Percentiles rank a stretch among this genome's conserved stretches.
Conservation (phyloP, 75 land plant species). For the Picea glauca region DNA sequence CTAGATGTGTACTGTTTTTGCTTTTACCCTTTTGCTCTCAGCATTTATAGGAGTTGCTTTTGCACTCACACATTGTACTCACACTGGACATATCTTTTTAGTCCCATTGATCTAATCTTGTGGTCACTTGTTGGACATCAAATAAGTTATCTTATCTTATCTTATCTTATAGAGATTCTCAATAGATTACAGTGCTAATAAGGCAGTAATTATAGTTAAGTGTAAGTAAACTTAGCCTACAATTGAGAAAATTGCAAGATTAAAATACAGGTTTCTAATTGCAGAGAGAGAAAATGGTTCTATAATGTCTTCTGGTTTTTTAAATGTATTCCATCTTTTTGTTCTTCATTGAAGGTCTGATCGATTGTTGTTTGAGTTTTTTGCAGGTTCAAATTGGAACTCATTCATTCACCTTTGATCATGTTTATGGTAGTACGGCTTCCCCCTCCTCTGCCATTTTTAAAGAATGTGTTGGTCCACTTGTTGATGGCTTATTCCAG, state of each 20-base stretch:
- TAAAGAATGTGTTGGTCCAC: slow-evolving; percentile 82
- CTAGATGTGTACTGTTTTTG: too few species aligned
- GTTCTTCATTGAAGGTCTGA: not conserved
- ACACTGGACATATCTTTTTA: too few species aligned
- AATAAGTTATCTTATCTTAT: too few species aligned
- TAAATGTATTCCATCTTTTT: not conserved
- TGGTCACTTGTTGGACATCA: too few species aligned
- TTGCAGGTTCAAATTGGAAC: slow-evolving; percentile 91
- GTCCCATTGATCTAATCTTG: too few species aligned
- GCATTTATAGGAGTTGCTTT: too few species aligned
- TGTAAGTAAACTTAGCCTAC: too few species aligned
- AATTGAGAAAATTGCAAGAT: not conserved
- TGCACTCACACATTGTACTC: too few species aligned
- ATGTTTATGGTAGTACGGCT: slow-evolving; percentile 71
- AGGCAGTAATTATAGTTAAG: too few species aligned
- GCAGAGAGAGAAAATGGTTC: not conserved
- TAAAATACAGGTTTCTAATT: not conserved
- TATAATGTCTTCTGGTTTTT: not conserved
- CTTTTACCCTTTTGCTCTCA: too few species aligned
- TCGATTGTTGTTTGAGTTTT: not conserved
- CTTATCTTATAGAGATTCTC: too few species aligned
- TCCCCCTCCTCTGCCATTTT: slow-evolving; percentile 51
- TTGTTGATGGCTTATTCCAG: slow-evolving; percentile 85
- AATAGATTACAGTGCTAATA: too few species aligned
- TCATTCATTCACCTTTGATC: slow-evolving; percentile 93